Evolutionary conservation across 23 red algal species (phyloP), one percentile per base, ranked within the genome.

Genomic region (Chondrus crispus): DNA sequence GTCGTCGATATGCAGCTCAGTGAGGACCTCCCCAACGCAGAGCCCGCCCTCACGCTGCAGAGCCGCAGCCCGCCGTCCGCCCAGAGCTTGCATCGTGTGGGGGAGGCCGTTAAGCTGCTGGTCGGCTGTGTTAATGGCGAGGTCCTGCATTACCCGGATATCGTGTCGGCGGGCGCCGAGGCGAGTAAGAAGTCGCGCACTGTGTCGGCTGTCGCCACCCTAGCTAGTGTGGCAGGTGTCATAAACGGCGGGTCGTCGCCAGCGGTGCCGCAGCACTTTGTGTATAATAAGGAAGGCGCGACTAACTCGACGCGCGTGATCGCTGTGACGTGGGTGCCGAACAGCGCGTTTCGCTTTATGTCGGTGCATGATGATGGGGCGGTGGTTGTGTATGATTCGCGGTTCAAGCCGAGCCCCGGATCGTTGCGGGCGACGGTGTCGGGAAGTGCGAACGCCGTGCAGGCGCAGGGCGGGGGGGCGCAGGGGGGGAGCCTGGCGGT

Each of bases 101-200:
- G 71, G 9, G 90, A 86, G 1, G 90, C 71, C 42, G 53, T 86
- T 33, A 79, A 83, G 22, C 85, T 95, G 32, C 51, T 95, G 32
- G 84, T 95, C 68, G 93, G 93, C 46, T 90, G 72, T 46, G 85
- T 78, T 71, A 82, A 79, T 71, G 93, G 93, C 42, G 93, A 95
- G 69, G 88, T 95, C 62, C 44, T 91, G 43, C 91, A 90, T 80
- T 95, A 90, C 37, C 80, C 84, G 39, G 93, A 95, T 88, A 62
- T 91, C 28, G 55, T 78, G 39, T 52, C 80, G 26, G 30, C 57
- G 28, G 63, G 53, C 19, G 73, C 28, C 26, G 35, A 38, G 5
- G 43, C 62, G 28, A 9, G 39, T 26, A 52, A 50, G 29, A 42
- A 39, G 16, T 54, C 73, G 62, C 40, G 52, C 30, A 42, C 73